phyloP scores from a whole-genome alignment of 805 yeast genomes.

The Suhomyces sp. region DNA sequence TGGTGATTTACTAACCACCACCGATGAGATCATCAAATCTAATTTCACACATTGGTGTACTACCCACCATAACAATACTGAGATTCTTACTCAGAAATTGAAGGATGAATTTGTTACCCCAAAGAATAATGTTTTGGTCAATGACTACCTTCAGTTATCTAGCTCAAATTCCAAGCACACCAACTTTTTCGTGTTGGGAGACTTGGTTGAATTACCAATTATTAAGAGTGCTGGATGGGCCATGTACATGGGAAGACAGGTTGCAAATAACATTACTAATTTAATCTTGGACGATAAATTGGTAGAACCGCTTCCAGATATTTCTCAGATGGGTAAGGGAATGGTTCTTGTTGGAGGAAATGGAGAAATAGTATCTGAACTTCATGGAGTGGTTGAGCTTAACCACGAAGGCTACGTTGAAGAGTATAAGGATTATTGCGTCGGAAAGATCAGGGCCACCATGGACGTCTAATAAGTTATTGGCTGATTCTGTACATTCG shows the following conservation, averaged over 20 bases:
- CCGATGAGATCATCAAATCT: slow-evolving; percentile 26
- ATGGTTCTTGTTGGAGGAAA: slow-evolving; percentile 44
- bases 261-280: slow-evolving; percentile 36
- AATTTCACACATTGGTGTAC: slow-evolving; percentile 38
- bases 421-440: slow-evolving; percentile 43
- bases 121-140: slow-evolving; percentile 31
- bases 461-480: slow-evolving; percentile 20
- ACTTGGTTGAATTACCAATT: slow-evolving; percentile 38
- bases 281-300: slow-evolving; percentile 27
- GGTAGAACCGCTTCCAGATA: slow-evolving; percentile 35
- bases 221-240: slow-evolving; percentile 49
- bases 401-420: slow-evolving; percentile 33
- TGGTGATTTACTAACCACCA: slow-evolving; percentile 29
- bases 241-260: slow-evolving; percentile 40
- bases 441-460: slow-evolving; percentile 41
- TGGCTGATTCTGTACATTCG: too few species aligned
- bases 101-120: slow-evolving; percentile 23
- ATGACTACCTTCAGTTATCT: slow-evolving; percentile 36
- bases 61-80: slow-evolving; percentile 32
- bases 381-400: slow-evolving; percentile 32
- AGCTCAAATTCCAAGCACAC: slow-evolving; percentile 15
- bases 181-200: slow-evolving; percentile 39
- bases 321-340: slow-evolving; percentile 35
- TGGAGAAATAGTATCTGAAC: slow-evolving; percentile 37
- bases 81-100: slow-evolving; percentile 22